Base-by-base conservation (phyloP, 2,329 filamentous ascomycete genomes). In the Epichloe amarillans region DNA sequence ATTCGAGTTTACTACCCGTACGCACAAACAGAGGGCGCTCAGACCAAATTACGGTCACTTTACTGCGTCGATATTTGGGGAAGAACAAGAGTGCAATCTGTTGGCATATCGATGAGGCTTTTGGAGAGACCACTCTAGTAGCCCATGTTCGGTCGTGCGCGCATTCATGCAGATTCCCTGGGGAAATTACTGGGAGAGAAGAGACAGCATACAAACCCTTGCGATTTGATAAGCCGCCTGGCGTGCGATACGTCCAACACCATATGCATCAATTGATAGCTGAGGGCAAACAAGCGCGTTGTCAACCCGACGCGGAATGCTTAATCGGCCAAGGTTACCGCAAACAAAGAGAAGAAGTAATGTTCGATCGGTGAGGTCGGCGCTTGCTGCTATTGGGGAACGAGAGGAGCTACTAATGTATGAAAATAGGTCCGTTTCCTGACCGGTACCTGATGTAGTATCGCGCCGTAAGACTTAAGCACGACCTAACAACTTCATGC, bases 121-220 rank as follows among this genome's bases (percentile, higher is more conserved):
- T 11, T n/a, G 17, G 39, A 26, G 17, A 17, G 19, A 21, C 12
- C 17, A 42, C 40, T 11, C 30, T 30, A 17, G 6, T 21, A 12
- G 11, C 11, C 40, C 19, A 21, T 23, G 19, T 12, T 38, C 17
- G 23, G 3, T 42, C 19, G 40, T 42, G 19, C 36, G 30, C 30
- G 10, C 30, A 46, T 40, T 42, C 50, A 57, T 58, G 61, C 61
- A 60, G 55, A 56, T 61, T 54, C 49, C 52, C 50, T 36, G 38
- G 46, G 47, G 44, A 21, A 42, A 55, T 55, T 54, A 46, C 51
- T 42, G 59, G 4, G 10, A 62, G 59, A 54, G 55, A 62, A 63
- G 61, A 63, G 61, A 57, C 56, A 63, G 62, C 58, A 57, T 50
- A 42, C 33, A 46, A 46, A 33, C 35, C 21, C 30, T 19, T 26